A percentile compares a stretch with the other conserved stretches of the same genome.
phyloP scores from a whole-genome alignment of 352 stramenopile species.

The Globisporangium paddicum region DNA sequence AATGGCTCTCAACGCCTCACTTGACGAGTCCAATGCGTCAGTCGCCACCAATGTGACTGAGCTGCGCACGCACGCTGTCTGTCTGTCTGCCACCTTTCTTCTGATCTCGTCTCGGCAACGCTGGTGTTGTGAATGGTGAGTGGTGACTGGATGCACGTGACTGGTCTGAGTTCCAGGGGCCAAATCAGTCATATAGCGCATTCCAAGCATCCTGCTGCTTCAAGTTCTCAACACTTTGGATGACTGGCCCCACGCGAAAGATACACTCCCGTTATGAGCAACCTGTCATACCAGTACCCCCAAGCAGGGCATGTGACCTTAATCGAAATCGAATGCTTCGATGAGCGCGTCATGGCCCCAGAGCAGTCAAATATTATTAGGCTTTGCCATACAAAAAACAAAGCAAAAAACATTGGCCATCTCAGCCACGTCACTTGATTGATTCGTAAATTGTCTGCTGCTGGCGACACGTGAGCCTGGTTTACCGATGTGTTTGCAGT shows the following conservation, averaged over 20 bases:
- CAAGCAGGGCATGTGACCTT: too few species aligned
- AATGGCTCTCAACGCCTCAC: too few species aligned
- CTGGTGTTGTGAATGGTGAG: too few species aligned
- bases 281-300: too few species aligned
- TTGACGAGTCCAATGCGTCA: too few species aligned
- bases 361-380: too few species aligned
- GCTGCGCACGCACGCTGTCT: too few species aligned
- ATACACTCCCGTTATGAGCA: neutral
- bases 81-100: too few species aligned
- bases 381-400: too few species aligned
- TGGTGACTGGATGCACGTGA: too few species aligned
- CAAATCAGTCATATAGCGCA: neutral
- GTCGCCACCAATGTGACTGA: too few species aligned
- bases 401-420: neutral
- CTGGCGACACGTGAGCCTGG: neutral
- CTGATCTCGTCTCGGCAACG: too few species aligned
- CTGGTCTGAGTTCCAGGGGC: neutral
- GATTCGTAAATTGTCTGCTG: neutral
- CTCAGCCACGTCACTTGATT: neutral
- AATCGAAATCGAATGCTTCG: neutral
- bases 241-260: neutral
- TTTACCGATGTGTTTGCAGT: neutral
- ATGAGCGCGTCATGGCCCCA: neutral
- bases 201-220: constrained; percentile 2
- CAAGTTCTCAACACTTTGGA: neutral